Evolutionary conservation across 352 stramenopile species (phyloP), one percentile per base, ranked within the genome.

Genomic region (Pythium dissimile): DNA sequence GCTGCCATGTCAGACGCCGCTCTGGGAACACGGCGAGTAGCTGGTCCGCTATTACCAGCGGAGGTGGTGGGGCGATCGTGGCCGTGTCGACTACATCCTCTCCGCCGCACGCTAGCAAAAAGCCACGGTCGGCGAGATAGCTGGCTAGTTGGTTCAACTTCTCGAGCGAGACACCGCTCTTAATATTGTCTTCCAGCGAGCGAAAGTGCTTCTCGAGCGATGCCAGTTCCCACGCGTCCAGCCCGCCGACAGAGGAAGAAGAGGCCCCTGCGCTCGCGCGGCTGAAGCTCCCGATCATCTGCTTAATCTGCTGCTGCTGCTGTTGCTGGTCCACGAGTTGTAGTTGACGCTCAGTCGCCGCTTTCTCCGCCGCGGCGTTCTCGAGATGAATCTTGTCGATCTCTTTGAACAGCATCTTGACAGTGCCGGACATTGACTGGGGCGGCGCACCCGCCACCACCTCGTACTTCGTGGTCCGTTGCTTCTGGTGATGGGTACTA

Each of bases 321-420:
- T 72, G 71, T 34, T 67, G 69, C 34, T 64, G 67, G 1, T 57
- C 54, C 37, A 88, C 67, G 35, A 79, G 65, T 10, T 76, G 67
- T 15, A 79, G 47, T 46, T 90, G 75, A 59, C 60, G 54, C 31
- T 77, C 66, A 2, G 57, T 65, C 5, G 53, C 65, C 24, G 72
- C 65, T 2, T 52, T 59, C 23, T 57, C 53, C 59, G 64, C 48
- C 12, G 73, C 77, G 55, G 83, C 62, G 13, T 74, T 67, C 27
- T 83, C 68, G 1, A 74, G 59, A 51, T 82, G 69, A 38, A 80
- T 82, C 16, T 44, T 58, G 6, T 73, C 67, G 2, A 91, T 71
- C 43, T 89, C 80, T 27, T 74, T 73, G 50, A 91, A 85, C 3
- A 93, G 71, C 54, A 93, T 66, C 45, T 78, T 81, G 18, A 91